A percentile compares a stretch with the other conserved stretches of the same genome.
These are phyloP conservation scores for Penicillium samsonianum DNA, from an alignment of 495 filamentous ascomycete species.

Conservation along the genomic window DNA sequence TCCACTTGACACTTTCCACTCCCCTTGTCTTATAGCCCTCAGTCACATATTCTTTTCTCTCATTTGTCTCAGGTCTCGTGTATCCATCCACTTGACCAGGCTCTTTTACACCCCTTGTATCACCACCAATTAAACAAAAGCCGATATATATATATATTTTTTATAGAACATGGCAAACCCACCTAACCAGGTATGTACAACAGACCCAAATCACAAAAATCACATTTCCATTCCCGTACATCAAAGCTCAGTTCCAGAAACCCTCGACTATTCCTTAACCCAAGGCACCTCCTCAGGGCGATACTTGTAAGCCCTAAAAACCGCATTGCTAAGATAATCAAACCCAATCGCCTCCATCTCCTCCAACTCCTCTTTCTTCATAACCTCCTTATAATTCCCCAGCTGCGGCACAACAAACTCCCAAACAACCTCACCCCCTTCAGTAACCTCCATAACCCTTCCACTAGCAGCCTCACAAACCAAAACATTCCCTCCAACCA, in stretches of 20 bases:
- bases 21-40: neutral
- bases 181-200: neutral
- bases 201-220: neutral
- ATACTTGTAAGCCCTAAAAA: constrained; percentile 31
- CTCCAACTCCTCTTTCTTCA: constrained; percentile 13
- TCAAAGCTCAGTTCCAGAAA: no score
- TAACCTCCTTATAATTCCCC: constrained; percentile 19
- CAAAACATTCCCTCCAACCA: constrained; percentile 43
- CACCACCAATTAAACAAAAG: constrained; percentile 1
- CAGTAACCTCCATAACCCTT: constrained; percentile 54
- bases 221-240: neutral
- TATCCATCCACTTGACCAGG: neutral
- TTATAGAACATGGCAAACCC: no score
- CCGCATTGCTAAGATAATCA: constrained; percentile 24
- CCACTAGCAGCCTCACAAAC: constrained; percentile 50
- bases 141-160: neutral
- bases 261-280: constrained; percentile 14
- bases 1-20: neutral
- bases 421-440: constrained; percentile 32
- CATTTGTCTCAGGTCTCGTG: constrained; percentile 5
- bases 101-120: constrained; percentile 2
- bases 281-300: constrained; percentile 22
- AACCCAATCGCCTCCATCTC: constrained; percentile 27
- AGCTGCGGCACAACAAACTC: constrained; percentile 29
- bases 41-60: neutral